These are phyloP conservation scores for Xylaria sp. DNA, from an alignment of 2,329 filamentous ascomycete species.

Conservation along the genomic window DNA sequence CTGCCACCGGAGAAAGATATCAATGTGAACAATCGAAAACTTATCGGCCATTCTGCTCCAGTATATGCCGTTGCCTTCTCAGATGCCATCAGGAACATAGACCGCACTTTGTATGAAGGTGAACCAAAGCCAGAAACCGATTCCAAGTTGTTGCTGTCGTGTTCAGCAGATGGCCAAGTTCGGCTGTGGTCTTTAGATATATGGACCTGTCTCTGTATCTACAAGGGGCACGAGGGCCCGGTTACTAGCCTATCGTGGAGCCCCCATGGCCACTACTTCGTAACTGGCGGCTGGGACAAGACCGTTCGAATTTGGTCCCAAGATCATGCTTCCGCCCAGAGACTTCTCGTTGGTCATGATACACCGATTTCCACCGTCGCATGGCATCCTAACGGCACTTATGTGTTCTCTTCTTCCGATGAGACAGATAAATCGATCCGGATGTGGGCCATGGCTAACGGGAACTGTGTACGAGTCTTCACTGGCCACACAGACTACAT, in stretches of 20 bases:
- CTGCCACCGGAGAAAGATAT: constrained; percentile 62
- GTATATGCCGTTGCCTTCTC: constrained; percentile 92
- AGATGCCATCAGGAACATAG: constrained; percentile 63
- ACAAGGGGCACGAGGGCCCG: constrained; percentile 89
- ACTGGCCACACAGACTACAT: constrained; percentile 89
- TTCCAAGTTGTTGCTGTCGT: constrained; percentile 82
- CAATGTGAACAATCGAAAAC: constrained; percentile 68
- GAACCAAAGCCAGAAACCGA: constrained; percentile 55
- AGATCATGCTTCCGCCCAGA: constrained; percentile 86
- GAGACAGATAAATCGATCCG: constrained; percentile 87
- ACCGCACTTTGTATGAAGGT: constrained; percentile 58
- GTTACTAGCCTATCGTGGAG: constrained; percentile 90
- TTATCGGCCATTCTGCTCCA: constrained; percentile 89
- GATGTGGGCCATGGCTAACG: constrained; percentile 95
- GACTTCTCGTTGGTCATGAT: constrained; percentile 90
- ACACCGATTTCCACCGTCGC: constrained; percentile 88
- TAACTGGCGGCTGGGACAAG: constrained; percentile 85
- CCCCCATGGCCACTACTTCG: constrained; percentile 94
- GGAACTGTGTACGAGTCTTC: constrained; percentile 87
- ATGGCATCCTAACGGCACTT: constrained; percentile 94
- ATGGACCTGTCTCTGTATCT: constrained; percentile 91
- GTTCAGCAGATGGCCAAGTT: constrained; percentile 84
- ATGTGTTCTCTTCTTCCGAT: constrained; percentile 90
- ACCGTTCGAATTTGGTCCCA: constrained; percentile 91
- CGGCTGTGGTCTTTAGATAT: constrained; percentile 92